A percentile compares a stretch with the other conserved stretches of the same genome.
Conservation (phyloP, 805 yeast species). For the Wickerhamomyces bovis region DNA sequence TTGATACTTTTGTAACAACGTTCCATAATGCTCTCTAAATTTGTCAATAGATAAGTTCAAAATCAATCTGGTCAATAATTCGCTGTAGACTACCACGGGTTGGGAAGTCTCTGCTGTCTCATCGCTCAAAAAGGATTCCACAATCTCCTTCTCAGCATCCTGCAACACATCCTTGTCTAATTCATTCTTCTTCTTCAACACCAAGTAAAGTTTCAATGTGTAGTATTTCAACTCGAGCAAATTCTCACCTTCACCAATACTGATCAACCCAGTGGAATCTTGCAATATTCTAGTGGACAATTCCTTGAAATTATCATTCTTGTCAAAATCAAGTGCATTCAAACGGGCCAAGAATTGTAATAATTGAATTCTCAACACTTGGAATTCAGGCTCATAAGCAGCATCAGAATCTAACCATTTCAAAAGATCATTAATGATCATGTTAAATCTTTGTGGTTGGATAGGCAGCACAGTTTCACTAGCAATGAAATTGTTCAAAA, state of each 20-base stretch:
- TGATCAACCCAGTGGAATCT: conserved; percentile 39
- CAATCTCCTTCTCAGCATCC: conserved; percentile 31
- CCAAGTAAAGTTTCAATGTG: conserved; percentile 38
- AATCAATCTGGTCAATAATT: conserved; percentile 29
- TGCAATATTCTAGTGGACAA: conserved; percentile 33
- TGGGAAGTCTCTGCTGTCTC: conserved; percentile 21
- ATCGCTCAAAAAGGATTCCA: conserved; percentile 36
- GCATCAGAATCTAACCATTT: conserved; percentile 58
- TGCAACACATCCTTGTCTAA: conserved; percentile 28
- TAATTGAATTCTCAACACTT: conserved; percentile 44
- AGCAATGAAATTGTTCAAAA: conserved; percentile 38
- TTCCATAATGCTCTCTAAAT: conserved; percentile 29
- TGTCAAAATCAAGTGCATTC: conserved; percentile 12
- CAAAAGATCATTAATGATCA: conserved; percentile 49
- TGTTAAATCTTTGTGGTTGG: conserved; percentile 57
- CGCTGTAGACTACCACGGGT: conserved; percentile 30
- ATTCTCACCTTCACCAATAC: conserved; percentile 30
- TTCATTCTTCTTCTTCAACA: conserved; percentile 22
- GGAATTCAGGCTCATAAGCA: conserved; percentile 52
- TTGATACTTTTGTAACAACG: conserved; percentile 30
- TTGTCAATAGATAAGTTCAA: conserved; percentile 25
- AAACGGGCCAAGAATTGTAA: conserved; percentile 36
- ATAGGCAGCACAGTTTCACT: conserved; percentile 35
- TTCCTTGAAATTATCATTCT: conserved; percentile 31
- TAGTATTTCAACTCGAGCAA: conserved; percentile 38